A percentile compares a stretch with the other conserved stretches of the same genome.
These are phyloP conservation scores for Flammula alnicola DNA, from an alignment of 1,284 basidiomycete species.

Conservation along the genomic window DNA sequence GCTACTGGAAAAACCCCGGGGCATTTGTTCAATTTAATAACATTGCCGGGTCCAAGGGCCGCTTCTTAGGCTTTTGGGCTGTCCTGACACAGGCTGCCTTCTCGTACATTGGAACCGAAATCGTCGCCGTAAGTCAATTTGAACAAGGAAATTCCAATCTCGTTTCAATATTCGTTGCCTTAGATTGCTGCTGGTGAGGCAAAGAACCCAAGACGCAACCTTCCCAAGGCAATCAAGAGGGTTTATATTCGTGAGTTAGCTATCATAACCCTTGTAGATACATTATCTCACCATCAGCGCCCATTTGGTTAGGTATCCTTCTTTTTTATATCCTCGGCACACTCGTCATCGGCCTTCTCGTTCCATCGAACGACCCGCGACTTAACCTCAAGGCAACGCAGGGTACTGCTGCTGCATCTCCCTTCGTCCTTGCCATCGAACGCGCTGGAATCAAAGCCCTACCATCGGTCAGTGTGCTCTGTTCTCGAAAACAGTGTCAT, in stretches of 20 bases:
- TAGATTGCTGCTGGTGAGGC: constrained; percentile 83
- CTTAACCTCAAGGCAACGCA: constrained; percentile 50
- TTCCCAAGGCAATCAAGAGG: constrained; percentile 69
- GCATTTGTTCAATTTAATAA: constrained; percentile 64
- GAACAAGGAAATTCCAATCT: neutral
- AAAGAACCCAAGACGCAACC: constrained; percentile 71
- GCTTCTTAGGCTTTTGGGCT: constrained; percentile 72
- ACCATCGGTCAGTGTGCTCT: constrained; percentile 52
- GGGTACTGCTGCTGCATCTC: constrained; percentile 73
- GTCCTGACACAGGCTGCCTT: constrained; percentile 82
- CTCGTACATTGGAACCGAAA: constrained; percentile 81
- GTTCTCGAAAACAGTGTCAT: neutral
- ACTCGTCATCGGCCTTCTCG: constrained; percentile 76
- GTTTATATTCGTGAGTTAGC: constrained; percentile 69
- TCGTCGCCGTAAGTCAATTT: constrained; percentile 72
- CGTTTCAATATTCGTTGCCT: neutral
- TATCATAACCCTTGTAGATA: neutral
- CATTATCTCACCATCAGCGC: neutral
- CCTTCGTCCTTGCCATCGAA: constrained; percentile 83
- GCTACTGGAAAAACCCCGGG: constrained; percentile 77
- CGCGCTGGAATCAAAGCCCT: constrained; percentile 76
- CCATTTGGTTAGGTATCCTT: constrained; percentile 47
- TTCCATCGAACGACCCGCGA: constrained; percentile 67
- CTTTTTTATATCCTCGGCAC: constrained; percentile 71
- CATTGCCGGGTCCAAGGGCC: constrained; percentile 63